A percentile compares a stretch with the other conserved stretches of the same genome.
Evolutionary conservation across 768 basidiomycete species (phyloP).

Genomic region (Inosperma sp.): DNA sequence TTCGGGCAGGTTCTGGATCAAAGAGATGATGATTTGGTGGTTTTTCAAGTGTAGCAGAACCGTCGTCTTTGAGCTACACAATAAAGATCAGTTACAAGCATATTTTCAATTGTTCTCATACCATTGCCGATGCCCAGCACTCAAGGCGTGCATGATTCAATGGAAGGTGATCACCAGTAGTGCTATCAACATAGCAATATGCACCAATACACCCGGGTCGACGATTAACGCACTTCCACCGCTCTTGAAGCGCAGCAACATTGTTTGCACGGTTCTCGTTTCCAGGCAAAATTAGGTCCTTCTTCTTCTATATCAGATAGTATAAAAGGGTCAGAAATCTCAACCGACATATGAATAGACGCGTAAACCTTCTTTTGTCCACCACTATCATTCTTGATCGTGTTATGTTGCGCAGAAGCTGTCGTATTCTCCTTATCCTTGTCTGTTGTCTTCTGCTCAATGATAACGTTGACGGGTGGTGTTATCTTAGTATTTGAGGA

Average conservation of each 20-base stretch:
- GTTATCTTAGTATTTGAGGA: background rate
- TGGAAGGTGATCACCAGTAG: slow-evolving; percentile 12
- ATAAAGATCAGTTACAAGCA: background rate
- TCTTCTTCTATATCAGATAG: slow-evolving; percentile 4
- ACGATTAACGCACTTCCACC: slow-evolving; percentile 14
- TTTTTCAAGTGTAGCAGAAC: background rate
- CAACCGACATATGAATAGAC: background rate
- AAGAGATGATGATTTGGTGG: background rate
- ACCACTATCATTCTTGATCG: background rate
- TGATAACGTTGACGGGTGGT: background rate
- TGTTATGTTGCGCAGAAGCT: background rate
- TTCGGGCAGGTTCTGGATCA: no score
- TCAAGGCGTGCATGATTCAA: slow-evolving; percentile 14
- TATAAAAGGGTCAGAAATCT: background rate
- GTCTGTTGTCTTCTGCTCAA: background rate
- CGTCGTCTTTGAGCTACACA: background rate
- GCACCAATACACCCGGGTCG: slow-evolving; percentile 7
- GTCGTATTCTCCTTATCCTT: background rate
- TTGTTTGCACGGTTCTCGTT: slow-evolving; percentile 12
- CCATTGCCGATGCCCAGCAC: slow-evolving; percentile 18
- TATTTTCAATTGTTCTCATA: background rate
- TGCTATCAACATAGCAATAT: slow-evolving; percentile 13
- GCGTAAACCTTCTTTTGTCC: background rate
- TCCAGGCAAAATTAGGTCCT: slow-evolving; percentile 13
- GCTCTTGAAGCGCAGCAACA: slow-evolving; percentile 9